Evolutionary conservation across 495 filamentous ascomycete genomes (phyloP), one percentile per base, ranked within the genome.

Genomic region (Alectoria sarmentosa): DNA sequence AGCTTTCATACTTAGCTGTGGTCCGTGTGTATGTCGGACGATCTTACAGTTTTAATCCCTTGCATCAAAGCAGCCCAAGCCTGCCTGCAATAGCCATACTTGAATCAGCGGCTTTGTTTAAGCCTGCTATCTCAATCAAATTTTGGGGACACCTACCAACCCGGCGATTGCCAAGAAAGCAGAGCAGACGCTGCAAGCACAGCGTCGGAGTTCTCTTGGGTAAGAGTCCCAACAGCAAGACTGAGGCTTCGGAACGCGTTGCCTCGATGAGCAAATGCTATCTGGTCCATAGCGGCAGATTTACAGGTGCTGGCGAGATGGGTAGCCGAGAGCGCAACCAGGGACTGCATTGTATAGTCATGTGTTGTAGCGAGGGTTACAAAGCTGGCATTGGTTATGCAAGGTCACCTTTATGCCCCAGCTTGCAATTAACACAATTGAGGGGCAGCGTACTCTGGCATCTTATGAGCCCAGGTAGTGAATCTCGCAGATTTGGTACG

Each of bases 221-320:
- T 5, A 3, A 54, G 49, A 13, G 26, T 17, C 28, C 49, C 49
- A 30, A 54, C 49, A 54, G 49, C 49, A 3, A 19, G 26, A 54
- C 49, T 32, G 5, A 54, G 49, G 48, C 48, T 30, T 30, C 49
- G 21, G 49, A 30, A 54, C 13, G 49, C 49, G 19, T 54, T 30
- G 49, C 49, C 49, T 54, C 49, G 49, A 32, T 54, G 28, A 54
- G 1, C 48, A 26, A 52, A 30, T 52, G 48, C 48, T 28, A 52
- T 4, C 15, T 30, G 23, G 48, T 30, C 26, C 26, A 52, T 13
- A 30, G 49, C 49, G 32, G 49, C 28, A 19, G 49, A 54, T 54
- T 54, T 54, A 5, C 49, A 54, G 49, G 5, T 54, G 28, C 49
- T 54, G 23, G 49, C 49, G 28, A 54, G 49, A 54, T 54, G 49